Base-by-base conservation (phyloP, 169 alveolate species). In the Besnoitia besnoiti region DNA sequence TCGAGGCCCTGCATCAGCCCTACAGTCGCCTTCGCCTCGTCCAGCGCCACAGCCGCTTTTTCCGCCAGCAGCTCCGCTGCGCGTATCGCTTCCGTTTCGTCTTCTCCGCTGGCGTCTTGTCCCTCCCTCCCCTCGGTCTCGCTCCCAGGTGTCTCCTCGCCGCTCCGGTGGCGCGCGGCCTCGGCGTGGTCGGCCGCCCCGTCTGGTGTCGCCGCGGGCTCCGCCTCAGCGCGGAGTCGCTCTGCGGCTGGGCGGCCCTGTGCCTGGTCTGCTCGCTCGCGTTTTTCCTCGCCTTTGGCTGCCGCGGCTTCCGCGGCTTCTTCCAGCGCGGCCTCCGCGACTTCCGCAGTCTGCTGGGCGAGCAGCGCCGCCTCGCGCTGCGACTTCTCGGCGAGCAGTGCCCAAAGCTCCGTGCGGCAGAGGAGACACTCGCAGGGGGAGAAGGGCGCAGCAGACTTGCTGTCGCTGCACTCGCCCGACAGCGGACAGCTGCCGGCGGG, bases 311-410 rank as follows among this genome's bases (percentile, higher is more conserved):
- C 67, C n/a, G 24, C 67, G 67, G 24, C 67, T 35, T 80, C 42
- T 37, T 67, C 76, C 37, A 89, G 75, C 37, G 49, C 87, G 27
- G 55, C 87, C 16, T 89, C 87, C 21, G 77, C 37, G 37, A 50
- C 82, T 24, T 49, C 76, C 90, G 44, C 80, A 33, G n/a, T 7
- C 82, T 10, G 47, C 8, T 19, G 2, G 5, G 82, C 46, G 47
- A 10, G 46, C 14, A n/a, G 39, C 82, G 16, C 7, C 46, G 82
- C 82, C 39, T 7, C 44, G 16, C 47, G 47, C 46, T 73, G 44
- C 39, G 82, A 19, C 46, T 73, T 73, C 44, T 35, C 46, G 27
- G 82, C 80, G 35, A 49, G 33, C 21, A 12, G 27, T 0, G 51
- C 47, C 89, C 77, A 51, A 10, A 19, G 42, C 40, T 59, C 55